Evolutionary conservation across 192 early-diverging fungal species (phyloP), one percentile per base, ranked within the genome.

Genomic region (Entomortierella parvispora): DNA sequence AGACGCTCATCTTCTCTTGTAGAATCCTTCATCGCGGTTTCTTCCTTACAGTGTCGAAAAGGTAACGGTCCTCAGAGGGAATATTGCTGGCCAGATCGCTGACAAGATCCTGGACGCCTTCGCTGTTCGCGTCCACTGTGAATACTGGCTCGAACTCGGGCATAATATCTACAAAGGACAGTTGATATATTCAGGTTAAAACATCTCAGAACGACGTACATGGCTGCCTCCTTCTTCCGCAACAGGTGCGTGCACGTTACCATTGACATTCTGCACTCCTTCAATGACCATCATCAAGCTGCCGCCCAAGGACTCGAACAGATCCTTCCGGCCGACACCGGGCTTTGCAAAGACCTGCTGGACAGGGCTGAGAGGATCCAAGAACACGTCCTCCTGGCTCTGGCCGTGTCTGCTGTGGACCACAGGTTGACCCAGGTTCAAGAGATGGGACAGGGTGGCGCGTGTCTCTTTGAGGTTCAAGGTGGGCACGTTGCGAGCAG

Each of bases 201-300:
- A 28, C 14, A 18, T 9, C 26, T 7, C 10, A 2, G 14, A 23
- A 18, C 11, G 22, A 42, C 44, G 40, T 10, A 7, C 6, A 31
- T 18, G 51, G 29, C 28, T 8, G 0, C 6, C 14, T 37, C 25
- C 4, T 40, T 8, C 23, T 44, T 23, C 26, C 10, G 29, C 23
- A 45, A 26, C 8, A 0, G 22, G 5, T 15, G 28, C n/a, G 10
- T 45, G 0, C 15, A 8, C 10, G 51, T 11, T 68, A 77, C 74
- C 66, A 46, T 77, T 20, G 9, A 65, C 28, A 10, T 53, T 23
- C 10, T 68, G 29, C 22, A 77, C 74, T 17, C 74, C 66, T 28
- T 77, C 74, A 57, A 77, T 58, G 61, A 77, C 65, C 74, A 77
- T 68, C 50, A 77, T 54, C 49, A 77, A 40, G 66, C 68, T 77